Evolutionary conservation across 768 basidiomycete genomes (phyloP).

Genomic region (Pholiota microspora): DNA sequence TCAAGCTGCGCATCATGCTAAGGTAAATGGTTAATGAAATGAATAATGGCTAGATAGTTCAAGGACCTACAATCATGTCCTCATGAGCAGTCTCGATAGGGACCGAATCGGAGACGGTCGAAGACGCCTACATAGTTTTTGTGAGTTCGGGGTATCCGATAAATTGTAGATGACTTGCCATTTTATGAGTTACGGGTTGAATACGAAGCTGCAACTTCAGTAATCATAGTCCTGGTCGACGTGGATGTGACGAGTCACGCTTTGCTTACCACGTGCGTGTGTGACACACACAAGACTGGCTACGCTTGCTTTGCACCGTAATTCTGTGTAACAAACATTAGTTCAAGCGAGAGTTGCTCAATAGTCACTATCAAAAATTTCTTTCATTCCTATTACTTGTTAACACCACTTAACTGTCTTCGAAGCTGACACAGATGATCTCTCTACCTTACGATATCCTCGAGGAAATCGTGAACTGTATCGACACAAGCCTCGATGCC

Average conservation of each 20-base stretch:
- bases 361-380: no score
- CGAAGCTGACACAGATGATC: no score
- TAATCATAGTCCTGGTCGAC: slow-evolving; percentile 1
- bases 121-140: slow-evolving; percentile 37
- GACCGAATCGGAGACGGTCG: slow-evolving; percentile 63
- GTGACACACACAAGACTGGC: no score
- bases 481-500: not conserved
- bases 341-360: no score
- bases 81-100: slow-evolving; percentile 95
- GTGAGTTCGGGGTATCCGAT: not conserved
- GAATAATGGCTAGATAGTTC: slow-evolving; percentile 24
- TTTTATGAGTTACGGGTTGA: slow-evolving; percentile 4
- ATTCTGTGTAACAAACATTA: no score
- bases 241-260: slow-evolving; percentile 4
- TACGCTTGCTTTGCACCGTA: no score
- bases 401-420: no score
- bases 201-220: not conserved
- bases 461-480: not conserved
- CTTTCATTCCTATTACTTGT: no score
- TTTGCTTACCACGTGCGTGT: not conserved
- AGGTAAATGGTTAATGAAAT: slow-evolving; percentile 5
- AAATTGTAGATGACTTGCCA: slow-evolving; percentile 7
- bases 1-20: slow-evolving; percentile 98
- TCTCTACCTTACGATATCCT: slow-evolving; percentile 1
- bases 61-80: slow-evolving; percentile 98